Evolutionary conservation across 768 basidiomycete genomes (phyloP).

Genomic region (Asterophora lycoperdoides): DNA sequence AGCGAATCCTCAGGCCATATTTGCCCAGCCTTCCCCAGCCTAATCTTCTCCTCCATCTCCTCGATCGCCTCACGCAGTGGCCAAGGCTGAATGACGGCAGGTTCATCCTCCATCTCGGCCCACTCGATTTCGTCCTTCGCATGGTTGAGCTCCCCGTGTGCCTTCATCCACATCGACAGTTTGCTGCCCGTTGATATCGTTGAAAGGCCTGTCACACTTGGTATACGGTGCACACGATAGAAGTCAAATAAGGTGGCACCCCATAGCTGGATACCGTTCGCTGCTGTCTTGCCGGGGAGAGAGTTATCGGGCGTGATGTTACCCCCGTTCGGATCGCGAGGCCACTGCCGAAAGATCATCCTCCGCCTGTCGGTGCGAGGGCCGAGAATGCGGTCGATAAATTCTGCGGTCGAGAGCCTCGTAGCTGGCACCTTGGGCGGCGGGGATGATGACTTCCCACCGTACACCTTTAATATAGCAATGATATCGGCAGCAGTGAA

Average conservation of each 20-base stretch:
- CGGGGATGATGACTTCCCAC: neutral
- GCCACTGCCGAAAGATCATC: slow-evolving; percentile 13
- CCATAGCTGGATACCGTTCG: slow-evolving; percentile 34
- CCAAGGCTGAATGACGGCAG: slow-evolving; percentile 25
- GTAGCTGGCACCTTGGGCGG: neutral
- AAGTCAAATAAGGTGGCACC: slow-evolving; percentile 42
- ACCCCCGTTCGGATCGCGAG: slow-evolving; percentile 12
- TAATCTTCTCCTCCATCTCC: slow-evolving; percentile 3
- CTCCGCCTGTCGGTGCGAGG: neutral
- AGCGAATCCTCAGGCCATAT: neutral
- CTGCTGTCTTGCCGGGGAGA: slow-evolving; percentile 26
- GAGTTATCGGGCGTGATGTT: slow-evolving; percentile 8
- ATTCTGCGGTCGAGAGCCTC: neutral
- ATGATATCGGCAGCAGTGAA: slow-evolving; percentile 14
- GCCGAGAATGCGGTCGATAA: slow-evolving; percentile 1
- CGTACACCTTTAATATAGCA: slow-evolving; percentile 6
- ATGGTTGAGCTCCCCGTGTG: slow-evolving; percentile 28
- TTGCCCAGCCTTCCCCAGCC: slow-evolving; percentile 5
- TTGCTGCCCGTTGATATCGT: slow-evolving; percentile 33
- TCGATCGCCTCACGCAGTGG: slow-evolving; percentile 2
- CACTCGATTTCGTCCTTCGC: slow-evolving; percentile 30
- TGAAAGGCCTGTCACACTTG: slow-evolving; percentile 10
- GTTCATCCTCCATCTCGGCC: slow-evolving; percentile 34
- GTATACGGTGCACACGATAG: slow-evolving; percentile 25
- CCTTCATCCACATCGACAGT: slow-evolving; percentile 32